Conservation (phyloP, 2,329 filamentous ascomycete species). For the Graphiopsis chlorocephala region DNA sequence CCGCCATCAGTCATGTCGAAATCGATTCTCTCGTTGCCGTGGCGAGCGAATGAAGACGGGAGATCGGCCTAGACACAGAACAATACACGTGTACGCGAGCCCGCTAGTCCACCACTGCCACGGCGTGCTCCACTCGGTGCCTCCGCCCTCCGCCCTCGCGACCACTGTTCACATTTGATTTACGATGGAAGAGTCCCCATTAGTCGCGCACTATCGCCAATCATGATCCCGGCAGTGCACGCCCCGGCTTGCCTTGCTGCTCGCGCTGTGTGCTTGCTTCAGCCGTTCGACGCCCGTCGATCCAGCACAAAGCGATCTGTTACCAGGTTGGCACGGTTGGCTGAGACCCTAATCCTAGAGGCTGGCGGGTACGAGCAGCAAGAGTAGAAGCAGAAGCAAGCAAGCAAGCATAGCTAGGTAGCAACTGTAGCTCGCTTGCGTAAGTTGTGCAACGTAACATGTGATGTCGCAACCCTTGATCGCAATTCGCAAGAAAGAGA, state of each 20-base stretch:
- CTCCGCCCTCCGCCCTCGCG: background rate
- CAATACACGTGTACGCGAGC: background rate
- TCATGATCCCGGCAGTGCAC: background rate
- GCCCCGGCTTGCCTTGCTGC: background rate
- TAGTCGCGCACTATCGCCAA: background rate
- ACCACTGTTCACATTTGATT: background rate
- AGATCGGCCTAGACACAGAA: constrained; percentile 1
- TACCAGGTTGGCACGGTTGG: constrained; percentile 5
- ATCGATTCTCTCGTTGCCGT: constrained; percentile 1
- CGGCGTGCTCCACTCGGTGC: background rate
- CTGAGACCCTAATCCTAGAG: constrained; percentile 8
- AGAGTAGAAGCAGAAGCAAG: background rate
- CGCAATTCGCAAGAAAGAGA: background rate
- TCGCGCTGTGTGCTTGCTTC: background rate
- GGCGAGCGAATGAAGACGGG: background rate
- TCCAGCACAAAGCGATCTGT: constrained; percentile 5
- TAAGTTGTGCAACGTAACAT: background rate
- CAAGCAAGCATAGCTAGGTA: background rate
- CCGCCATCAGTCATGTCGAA: background rate
- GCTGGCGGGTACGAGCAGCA: constrained; percentile 1
- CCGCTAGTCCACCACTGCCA: background rate
- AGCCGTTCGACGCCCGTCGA: constrained; percentile 5
- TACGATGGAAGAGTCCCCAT: background rate
- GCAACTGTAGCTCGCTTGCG: background rate
- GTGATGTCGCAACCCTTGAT: background rate